phyloP scores from a whole-genome alignment of 352 stramenopile genomes.

The Hyaloperonospora arabidopsidis region DNA sequence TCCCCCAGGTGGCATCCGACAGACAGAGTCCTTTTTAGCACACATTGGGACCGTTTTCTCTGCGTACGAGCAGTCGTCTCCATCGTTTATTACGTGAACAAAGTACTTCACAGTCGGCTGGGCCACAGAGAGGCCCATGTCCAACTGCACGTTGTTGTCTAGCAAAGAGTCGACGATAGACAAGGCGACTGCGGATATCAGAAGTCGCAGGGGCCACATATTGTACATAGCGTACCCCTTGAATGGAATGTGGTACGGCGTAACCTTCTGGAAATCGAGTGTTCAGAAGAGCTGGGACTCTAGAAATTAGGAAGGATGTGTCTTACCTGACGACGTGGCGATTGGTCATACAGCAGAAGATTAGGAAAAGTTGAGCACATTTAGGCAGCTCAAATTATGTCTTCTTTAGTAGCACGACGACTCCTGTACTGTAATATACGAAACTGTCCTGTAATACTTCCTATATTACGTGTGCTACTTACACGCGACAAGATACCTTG shows the following conservation, averaged over 20 bases:
- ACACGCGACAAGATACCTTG: no score
- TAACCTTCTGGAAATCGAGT: no score
- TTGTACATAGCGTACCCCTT: not conserved
- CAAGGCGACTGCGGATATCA: not conserved
- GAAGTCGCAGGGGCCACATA: not conserved
- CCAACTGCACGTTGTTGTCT: not conserved
- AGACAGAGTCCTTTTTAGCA: conserved; percentile 36
- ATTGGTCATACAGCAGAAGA: no score
- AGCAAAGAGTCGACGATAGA: not conserved
- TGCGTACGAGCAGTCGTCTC: conserved; percentile 20
- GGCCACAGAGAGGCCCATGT: not conserved
- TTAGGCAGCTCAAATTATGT: no score
- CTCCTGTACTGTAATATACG: no score
- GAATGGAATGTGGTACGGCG: not conserved
- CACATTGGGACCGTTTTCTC: conserved; percentile 33
- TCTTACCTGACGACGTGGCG: no score
- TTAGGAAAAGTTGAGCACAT: no score
- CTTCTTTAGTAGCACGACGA: not conserved
- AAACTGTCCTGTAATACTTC: no score
- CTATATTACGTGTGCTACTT: no score
- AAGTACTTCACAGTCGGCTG: conserved; percentile 18
- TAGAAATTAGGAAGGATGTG: no score
- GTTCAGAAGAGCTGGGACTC: no score
- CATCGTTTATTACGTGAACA: conserved; percentile 33
- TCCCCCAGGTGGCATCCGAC: conserved; percentile 37